Evolutionary conservation across 2,329 filamentous ascomycete genomes (phyloP).

Genomic region (Hypocreales sp.): DNA sequence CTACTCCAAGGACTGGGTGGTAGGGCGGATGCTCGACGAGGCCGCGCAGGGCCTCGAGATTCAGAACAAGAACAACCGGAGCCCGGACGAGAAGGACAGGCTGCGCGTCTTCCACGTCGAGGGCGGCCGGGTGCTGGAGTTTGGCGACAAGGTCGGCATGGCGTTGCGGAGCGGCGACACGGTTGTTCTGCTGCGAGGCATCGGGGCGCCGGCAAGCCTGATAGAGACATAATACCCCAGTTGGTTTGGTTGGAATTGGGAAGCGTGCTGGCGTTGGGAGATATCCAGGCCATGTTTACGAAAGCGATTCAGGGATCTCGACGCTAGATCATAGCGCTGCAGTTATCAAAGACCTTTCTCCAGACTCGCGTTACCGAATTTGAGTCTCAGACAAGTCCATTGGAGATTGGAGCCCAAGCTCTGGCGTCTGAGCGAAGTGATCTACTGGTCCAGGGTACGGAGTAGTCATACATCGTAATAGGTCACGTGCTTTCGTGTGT

Average conservation of each 20-base stretch:
- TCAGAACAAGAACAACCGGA: constrained; percentile 70
- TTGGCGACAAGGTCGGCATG: constrained; percentile 68
- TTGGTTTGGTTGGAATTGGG: background rate
- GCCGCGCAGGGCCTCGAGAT: constrained; percentile 66
- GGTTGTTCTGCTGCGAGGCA: constrained; percentile 72
- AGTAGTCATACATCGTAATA: too few relatives aligned
- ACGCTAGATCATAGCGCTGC: too few relatives aligned
- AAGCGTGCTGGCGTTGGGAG: too few relatives aligned
- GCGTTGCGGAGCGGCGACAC: constrained; percentile 71
- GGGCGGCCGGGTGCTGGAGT: constrained; percentile 72
- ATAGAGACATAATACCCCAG: constrained; percentile 29
- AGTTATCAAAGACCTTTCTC: too few relatives aligned
- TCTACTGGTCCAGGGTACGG: too few relatives aligned
- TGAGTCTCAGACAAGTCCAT: too few relatives aligned
- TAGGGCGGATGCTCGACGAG: constrained; percentile 67
- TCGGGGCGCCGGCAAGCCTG: constrained; percentile 63
- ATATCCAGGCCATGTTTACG: too few relatives aligned
- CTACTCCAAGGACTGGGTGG: constrained; percentile 74
- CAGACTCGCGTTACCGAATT: too few relatives aligned
- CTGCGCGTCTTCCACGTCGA: constrained; percentile 88
- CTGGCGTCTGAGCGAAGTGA: too few relatives aligned
- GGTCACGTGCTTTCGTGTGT: too few relatives aligned
- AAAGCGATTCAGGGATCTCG: too few relatives aligned
- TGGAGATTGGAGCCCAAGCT: too few relatives aligned
- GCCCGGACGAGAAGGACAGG: constrained; percentile 59